Evolutionary conservation across 768 basidiomycete genomes (phyloP).

Genomic region (Russula griseocarnosa): DNA sequence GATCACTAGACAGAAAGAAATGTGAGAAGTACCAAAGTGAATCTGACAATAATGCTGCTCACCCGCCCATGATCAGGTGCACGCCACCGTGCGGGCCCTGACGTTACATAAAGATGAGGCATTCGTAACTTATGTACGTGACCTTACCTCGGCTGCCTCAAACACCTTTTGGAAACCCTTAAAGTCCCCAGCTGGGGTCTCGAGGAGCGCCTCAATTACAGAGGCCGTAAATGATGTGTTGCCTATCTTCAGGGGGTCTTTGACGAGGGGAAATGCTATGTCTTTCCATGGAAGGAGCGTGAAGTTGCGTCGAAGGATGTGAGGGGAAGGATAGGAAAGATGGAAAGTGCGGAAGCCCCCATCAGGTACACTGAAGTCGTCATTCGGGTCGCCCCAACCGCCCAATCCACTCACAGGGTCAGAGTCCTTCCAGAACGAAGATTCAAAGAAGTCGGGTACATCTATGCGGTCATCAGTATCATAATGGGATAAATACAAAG

Average conservation of each 20-base stretch:
- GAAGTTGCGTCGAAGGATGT: conserved; percentile 36
- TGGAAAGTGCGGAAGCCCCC: conserved; percentile 34
- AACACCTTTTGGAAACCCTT: conserved; percentile 34
- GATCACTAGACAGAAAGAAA: conserved; percentile 29
- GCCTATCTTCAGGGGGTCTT: conserved; percentile 29
- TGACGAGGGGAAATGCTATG: conserved; percentile 19
- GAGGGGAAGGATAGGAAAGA: conserved; percentile 36
- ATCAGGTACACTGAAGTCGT: conserved; percentile 30
- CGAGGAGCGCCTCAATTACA: conserved; percentile 31
- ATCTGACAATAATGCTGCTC: neutral
- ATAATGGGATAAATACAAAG: neutral
- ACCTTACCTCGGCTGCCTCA: conserved; percentile 33
- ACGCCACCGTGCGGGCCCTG: conserved; percentile 37
- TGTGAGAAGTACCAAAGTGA: neutral
- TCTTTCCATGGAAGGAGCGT: conserved; percentile 33
- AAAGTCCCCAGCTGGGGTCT: conserved; percentile 34
- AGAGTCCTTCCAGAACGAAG: conserved; percentile 30
- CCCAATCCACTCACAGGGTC: conserved; percentile 32
- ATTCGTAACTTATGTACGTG: neutral
- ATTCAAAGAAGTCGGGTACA: conserved; percentile 29
- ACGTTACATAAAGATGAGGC: neutral
- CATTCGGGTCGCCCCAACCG: conserved; percentile 31
- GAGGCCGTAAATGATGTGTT: conserved; percentile 33
- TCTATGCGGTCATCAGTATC: conserved; percentile 19
- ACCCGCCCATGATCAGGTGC: conserved; percentile 37